Evolutionary conservation across 352 stramenopile genomes (phyloP).

Genomic region (Pythium rishiriense): DNA sequence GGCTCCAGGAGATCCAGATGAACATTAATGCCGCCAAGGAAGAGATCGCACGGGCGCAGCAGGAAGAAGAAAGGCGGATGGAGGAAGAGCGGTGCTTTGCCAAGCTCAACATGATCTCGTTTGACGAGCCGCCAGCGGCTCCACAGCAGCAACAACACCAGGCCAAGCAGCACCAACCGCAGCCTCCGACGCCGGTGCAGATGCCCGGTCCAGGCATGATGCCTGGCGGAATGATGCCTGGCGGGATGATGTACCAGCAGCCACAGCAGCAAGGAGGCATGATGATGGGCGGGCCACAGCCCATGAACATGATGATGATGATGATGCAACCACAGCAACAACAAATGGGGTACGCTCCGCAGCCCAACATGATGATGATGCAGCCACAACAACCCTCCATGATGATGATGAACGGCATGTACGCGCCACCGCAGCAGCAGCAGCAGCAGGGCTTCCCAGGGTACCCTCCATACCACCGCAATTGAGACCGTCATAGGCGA

Average conservation of each 20-base stretch:
- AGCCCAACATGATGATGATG: constrained; percentile 17
- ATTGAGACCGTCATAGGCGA: constrained; percentile 3
- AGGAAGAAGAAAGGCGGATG: constrained; percentile 53
- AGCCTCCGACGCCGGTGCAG: constrained; percentile 21
- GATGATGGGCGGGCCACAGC: background rate
- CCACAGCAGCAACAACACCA: background rate
- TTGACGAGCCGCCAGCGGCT: constrained; percentile 38
- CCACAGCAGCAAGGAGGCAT: constrained; percentile 3
- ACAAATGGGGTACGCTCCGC: background rate
- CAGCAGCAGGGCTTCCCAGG: constrained; percentile 13
- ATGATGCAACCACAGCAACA: constrained; percentile 4
- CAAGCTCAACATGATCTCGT: constrained; percentile 81
- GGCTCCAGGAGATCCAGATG: constrained; percentile 78
- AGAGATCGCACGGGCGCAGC: constrained; percentile 39
- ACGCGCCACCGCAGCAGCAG: constrained; percentile 9
- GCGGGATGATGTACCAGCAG: constrained; percentile 5
- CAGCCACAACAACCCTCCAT: constrained; percentile 1
- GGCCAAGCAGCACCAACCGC: constrained; percentile 30
- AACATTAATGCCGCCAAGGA: constrained; percentile 48
- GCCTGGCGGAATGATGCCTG: constrained; percentile 5
- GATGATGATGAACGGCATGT: constrained; percentile 18
- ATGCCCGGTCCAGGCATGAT: constrained; percentile 1
- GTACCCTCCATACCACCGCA: constrained; percentile 10
- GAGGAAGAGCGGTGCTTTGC: constrained; percentile 63
- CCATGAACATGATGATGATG: constrained; percentile 12